Conservation (phyloP, 2,329 filamentous ascomycete genomes). For the Trichoderma cornu-damae region DNA sequence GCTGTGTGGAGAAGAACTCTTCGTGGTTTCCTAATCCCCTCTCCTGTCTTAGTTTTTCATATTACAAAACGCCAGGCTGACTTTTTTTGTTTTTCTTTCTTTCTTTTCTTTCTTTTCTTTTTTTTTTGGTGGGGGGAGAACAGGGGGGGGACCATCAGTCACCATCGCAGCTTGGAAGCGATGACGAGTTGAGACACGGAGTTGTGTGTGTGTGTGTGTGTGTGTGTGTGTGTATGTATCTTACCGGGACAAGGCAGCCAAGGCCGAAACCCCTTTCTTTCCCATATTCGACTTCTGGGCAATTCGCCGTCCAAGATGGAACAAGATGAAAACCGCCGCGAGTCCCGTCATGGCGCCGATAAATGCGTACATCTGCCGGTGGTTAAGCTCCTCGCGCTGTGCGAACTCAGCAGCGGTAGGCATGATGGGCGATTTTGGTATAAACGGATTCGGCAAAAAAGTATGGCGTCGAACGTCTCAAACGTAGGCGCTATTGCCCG, state of each 20-base stretch:
- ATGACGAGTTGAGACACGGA: background rate
- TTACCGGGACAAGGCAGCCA: conserved; percentile 16
- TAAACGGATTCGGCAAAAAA: background rate
- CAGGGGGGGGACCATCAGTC: too few relatives aligned
- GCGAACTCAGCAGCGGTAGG: background rate
- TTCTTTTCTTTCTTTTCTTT: too few relatives aligned
- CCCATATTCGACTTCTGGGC: background rate
- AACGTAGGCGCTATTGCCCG: background rate
- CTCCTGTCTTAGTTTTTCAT: background rate
- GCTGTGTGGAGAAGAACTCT: conserved; percentile 27
- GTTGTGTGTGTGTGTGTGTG: too few relatives aligned
- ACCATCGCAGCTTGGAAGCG: background rate
- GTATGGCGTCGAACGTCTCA: background rate
- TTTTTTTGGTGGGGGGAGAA: too few relatives aligned
- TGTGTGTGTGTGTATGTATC: background rate
- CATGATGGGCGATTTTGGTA: background rate
- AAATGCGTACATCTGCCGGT: conserved; percentile 10
- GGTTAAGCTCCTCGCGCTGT: conserved; percentile 1
- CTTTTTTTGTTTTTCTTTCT: too few relatives aligned
- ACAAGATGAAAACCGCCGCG: conserved; percentile 14
- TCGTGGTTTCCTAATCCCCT: conserved; percentile 27
- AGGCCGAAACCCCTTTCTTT: background rate
- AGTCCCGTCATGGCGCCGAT: conserved; percentile 12
- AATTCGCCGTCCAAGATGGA: conserved; percentile 15
- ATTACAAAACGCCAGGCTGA: background rate